Conservation (phyloP, 2,329 filamentous ascomycete species). For the Ophiocordyceps camponoti-rufipedis region DNA sequence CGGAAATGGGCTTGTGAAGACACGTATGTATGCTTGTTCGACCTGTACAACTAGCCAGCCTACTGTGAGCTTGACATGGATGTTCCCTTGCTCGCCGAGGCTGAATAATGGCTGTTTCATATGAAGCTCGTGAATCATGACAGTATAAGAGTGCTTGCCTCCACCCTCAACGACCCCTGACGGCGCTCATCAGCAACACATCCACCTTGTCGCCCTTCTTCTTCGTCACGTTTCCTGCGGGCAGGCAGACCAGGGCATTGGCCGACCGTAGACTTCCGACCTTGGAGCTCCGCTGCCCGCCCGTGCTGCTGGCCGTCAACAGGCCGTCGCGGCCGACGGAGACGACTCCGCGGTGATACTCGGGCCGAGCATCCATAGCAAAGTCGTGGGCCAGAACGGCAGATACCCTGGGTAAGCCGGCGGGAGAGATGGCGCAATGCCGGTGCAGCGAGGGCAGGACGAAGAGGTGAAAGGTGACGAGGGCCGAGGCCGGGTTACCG, state of each 20-base stretch:
- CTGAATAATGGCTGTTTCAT: not conserved
- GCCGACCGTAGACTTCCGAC: constrained; percentile 80
- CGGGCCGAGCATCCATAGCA: constrained; percentile 56
- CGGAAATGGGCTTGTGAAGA: constrained; percentile 17
- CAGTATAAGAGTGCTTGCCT: not conserved
- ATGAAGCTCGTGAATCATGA: not conserved
- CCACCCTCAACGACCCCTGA: constrained; percentile 9
- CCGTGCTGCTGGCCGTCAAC: constrained; percentile 64
- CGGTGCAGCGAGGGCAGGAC: constrained; percentile 75
- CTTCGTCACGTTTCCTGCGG: constrained; percentile 42
- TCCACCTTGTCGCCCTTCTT: constrained; percentile 54
- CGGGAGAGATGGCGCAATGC: constrained; percentile 46
- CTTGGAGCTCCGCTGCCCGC: constrained; percentile 72
- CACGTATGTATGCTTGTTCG: constrained; percentile 7
- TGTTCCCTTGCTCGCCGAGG: not conserved
- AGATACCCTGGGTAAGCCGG: constrained; percentile 53
- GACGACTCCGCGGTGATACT: constrained; percentile 80
- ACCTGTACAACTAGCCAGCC: constrained; percentile 15
- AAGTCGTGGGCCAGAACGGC: constrained; percentile 60
- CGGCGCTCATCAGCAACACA: constrained; percentile 56
- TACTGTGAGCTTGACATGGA: constrained; percentile 12
- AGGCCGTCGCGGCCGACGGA: constrained; percentile 45
- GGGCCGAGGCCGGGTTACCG: constrained; percentile 81
- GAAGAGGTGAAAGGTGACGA: constrained; percentile 89
- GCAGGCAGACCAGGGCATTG: constrained; percentile 70